Conservation (phyloP, 495 filamentous ascomycete genomes). For the Symbiotaphrina buchneri region DNA sequence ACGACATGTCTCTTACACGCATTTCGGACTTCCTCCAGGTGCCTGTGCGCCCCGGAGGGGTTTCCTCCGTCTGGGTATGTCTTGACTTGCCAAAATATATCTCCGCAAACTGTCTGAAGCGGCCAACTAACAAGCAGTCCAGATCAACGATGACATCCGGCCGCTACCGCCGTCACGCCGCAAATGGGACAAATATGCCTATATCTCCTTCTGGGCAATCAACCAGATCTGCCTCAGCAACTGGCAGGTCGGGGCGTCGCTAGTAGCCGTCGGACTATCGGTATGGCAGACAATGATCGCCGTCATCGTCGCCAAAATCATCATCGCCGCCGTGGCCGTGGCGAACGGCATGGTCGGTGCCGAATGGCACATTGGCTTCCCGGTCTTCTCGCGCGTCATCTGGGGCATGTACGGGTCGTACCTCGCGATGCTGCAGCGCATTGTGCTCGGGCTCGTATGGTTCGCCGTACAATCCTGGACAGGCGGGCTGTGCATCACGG, state of each 20-base stretch:
- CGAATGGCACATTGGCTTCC: conserved; percentile 9
- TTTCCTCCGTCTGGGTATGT: too few species aligned
- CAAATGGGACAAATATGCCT: conserved; percentile 12
- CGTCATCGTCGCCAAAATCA: conserved; percentile 7
- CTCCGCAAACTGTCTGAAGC: too few species aligned
- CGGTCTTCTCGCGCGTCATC: conserved; percentile 5
- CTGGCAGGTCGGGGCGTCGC: conserved; percentile 7
- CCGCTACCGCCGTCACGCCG: too few species aligned
- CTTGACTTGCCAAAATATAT: too few species aligned
- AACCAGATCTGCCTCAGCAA: conserved; percentile 8
- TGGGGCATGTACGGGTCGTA: conserved; percentile 7
- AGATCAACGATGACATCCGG: too few species aligned
- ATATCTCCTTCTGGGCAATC: conserved; percentile 13
- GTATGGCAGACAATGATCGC: conserved; percentile 9
- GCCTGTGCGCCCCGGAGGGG: too few species aligned
- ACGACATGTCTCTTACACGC: too few species aligned
- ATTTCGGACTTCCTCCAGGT: too few species aligned
- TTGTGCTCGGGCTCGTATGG: conserved; percentile 5
- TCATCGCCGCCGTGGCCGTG: conserved; percentile 7
- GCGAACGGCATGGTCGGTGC: conserved; percentile 7
- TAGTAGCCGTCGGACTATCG: conserved; percentile 7
- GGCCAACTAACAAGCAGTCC: too few species aligned
- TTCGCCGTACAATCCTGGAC: conserved; percentile 7
- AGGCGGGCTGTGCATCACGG: conserved; percentile 10
- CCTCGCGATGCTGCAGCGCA: conserved; percentile 4